A percentile compares a stretch with the other conserved stretches of the same genome.
phyloP scores from a whole-genome alignment of 2,329 filamentous ascomycete genomes.

The Fusarium pininemorale region DNA sequence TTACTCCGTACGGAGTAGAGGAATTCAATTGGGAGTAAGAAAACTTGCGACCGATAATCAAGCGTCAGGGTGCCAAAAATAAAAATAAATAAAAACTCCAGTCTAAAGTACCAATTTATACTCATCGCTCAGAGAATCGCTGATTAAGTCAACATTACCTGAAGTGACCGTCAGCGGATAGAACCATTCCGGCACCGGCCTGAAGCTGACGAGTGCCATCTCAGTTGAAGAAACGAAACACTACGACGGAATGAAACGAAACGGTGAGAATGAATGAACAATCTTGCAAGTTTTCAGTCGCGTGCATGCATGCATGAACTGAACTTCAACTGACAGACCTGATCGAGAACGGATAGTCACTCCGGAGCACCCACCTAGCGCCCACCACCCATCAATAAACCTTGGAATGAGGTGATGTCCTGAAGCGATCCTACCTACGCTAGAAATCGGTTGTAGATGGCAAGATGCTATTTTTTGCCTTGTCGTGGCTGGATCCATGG shows the following conservation, averaged over 20 bases:
- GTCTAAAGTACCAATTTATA: neutral
- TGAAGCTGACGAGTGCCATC: slow-evolving; percentile 30
- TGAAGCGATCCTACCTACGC: slow-evolving; percentile 16
- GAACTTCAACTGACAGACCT: slow-evolving; percentile 7
- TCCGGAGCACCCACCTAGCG: neutral
- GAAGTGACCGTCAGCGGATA: slow-evolving; percentile 11
- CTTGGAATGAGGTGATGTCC: slow-evolving; percentile 14
- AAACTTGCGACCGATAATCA: neutral
- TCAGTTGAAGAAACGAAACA: slow-evolving; percentile 23
- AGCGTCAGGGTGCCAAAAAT: neutral
- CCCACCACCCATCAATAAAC: neutral
- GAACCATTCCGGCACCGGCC: slow-evolving; percentile 1
- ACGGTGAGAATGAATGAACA: slow-evolving; percentile 21
- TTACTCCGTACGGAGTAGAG: neutral
- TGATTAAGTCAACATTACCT: slow-evolving; percentile 2
- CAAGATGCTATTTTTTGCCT: slow-evolving; percentile 18
- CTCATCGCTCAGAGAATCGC: neutral
- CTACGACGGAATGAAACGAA: slow-evolving; percentile 21
- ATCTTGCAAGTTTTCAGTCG: neutral
- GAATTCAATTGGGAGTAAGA: neutral
- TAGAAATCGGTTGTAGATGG: neutral
- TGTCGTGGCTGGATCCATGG: neutral
- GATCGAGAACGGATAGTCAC: neutral
- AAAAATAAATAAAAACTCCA: neutral
- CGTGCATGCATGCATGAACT: slow-evolving; percentile 3